Conservation (phyloP, 371 early-diverging fungal genomes). For the Circinella minor region DNA sequence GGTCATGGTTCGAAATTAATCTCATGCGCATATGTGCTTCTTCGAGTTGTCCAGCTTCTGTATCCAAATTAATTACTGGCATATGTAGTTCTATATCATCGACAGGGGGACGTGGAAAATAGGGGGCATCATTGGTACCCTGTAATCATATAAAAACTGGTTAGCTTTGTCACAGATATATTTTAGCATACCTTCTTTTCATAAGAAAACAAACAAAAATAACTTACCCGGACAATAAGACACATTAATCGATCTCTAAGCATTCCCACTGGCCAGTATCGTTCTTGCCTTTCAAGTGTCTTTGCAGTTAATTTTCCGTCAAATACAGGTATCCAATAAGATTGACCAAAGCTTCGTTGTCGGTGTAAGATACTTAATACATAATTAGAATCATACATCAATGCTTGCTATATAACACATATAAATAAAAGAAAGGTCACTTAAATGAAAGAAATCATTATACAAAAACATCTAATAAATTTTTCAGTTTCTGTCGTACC, state of each 20-base stretch:
- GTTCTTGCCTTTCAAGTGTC: slow-evolving; percentile 35
- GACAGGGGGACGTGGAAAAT: slow-evolving; percentile 77
- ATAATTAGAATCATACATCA: slow-evolving; percentile 71
- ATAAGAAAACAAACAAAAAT: background rate
- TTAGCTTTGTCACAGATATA: background rate
- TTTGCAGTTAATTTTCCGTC: slow-evolving; percentile 51
- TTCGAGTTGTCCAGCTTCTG: slow-evolving; percentile 61
- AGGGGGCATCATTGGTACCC: slow-evolving; percentile 60
- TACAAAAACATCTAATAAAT: too few species aligned
- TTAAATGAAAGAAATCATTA: background rate
- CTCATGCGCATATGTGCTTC: slow-evolving; percentile 55
- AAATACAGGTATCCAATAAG: slow-evolving; percentile 78
- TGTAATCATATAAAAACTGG: background rate
- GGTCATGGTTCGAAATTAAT: slow-evolving; percentile 52
- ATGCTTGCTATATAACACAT: slow-evolving; percentile 55
- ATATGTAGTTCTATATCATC: slow-evolving; percentile 74
- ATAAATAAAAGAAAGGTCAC: background rate
- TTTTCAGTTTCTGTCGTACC: slow-evolving; percentile 29
- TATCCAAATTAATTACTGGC: slow-evolving; percentile 67
- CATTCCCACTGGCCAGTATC: slow-evolving; percentile 83
- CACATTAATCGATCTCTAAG: slow-evolving; percentile 65
- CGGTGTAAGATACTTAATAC: slow-evolving; percentile 64
- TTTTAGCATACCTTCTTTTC: background rate
- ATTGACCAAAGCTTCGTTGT: slow-evolving; percentile 63
- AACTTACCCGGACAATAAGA: slow-evolving; percentile 63